Conservation (phyloP, 2,329 filamentous ascomycete species). For the Paracoccidioides lutzii region DNA sequence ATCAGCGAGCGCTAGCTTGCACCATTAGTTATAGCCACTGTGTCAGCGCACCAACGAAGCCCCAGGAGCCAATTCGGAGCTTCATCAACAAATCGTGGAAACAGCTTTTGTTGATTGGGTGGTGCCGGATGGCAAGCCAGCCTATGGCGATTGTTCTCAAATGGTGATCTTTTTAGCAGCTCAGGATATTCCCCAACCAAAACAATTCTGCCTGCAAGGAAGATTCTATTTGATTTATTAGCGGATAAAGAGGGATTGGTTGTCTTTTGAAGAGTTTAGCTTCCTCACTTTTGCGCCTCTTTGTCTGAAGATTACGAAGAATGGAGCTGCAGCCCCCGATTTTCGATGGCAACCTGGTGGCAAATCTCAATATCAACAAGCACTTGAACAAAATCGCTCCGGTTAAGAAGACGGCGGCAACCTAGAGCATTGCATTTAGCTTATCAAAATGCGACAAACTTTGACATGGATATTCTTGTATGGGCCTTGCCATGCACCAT, state of each 20-base stretch:
- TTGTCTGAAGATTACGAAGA: background rate
- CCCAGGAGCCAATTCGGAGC: background rate
- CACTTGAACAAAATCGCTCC: too few species aligned
- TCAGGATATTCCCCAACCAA: background rate
- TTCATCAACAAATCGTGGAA: background rate
- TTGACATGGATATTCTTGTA: too few species aligned
- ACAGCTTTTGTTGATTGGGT: background rate
- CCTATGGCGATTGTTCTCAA: background rate
- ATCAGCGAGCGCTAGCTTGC: background rate
- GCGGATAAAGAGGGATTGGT: background rate
- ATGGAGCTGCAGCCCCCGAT: background rate
- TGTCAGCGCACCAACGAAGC: background rate
- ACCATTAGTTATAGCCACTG: background rate
- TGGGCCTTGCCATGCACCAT: too few species aligned
- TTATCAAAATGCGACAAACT: too few species aligned
- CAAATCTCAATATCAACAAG: background rate
- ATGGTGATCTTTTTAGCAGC: background rate
- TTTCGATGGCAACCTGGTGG: background rate
- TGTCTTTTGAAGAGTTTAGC: background rate
- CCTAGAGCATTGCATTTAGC: too few species aligned
- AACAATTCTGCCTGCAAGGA: background rate
- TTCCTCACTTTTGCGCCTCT: background rate
- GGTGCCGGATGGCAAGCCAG: background rate
- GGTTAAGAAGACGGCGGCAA: too few species aligned
- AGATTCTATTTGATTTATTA: background rate